phyloP scores from a whole-genome alignment of 2,329 filamentous ascomycete genomes.

The Botryotinia calthae region DNA sequence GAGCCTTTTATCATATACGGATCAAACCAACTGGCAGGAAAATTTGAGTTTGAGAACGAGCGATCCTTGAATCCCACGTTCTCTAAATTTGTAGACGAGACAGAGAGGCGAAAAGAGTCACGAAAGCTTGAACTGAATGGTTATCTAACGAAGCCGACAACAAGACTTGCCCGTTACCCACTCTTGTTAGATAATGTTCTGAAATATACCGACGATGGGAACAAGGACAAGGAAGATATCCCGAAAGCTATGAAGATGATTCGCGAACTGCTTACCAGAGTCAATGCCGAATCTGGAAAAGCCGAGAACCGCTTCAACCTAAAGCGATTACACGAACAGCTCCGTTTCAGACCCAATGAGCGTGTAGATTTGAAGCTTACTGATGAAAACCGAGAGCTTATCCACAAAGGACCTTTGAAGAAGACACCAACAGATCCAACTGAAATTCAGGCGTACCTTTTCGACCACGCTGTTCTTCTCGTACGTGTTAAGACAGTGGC shows the following conservation, averaged over 20 bases:
- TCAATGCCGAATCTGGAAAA: slow-evolving; percentile 94
- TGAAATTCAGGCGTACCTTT: slow-evolving; percentile 92
- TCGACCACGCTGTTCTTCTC: slow-evolving; percentile 91
- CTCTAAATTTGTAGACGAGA: slow-evolving; percentile 90
- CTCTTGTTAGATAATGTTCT: slow-evolving; percentile 85
- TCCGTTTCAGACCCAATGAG: slow-evolving; percentile 87
- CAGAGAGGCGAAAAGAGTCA: slow-evolving; percentile 92
- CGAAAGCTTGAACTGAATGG: slow-evolving; percentile 95
- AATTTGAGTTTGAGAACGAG: slow-evolving; percentile 98
- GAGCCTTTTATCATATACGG: slow-evolving; percentile 96
- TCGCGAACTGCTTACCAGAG: slow-evolving; percentile 78
- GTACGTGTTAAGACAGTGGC: slow-evolving; percentile 89
- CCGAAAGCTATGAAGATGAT: slow-evolving; percentile 86
- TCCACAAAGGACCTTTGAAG: slow-evolving; percentile 93
- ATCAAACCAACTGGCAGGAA: slow-evolving; percentile 91
- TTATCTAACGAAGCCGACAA: slow-evolving; percentile 96
- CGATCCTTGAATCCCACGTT: slow-evolving; percentile 83
- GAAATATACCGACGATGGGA: slow-evolving; percentile 87
- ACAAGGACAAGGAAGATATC: slow-evolving; percentile 86
- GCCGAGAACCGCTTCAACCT: slow-evolving; percentile 97
- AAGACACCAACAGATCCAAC: slow-evolving; percentile 84
- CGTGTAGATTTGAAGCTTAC: slow-evolving; percentile 92
- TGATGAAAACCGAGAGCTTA: slow-evolving; percentile 85
- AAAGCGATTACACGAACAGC: slow-evolving; percentile 83
- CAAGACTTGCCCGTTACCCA: slow-evolving; percentile 89